Percentiles rank a stretch among this genome's conserved stretches.
Conservation (phyloP, 345 rosid species). For the Tarenaya hassleriana region DNA sequence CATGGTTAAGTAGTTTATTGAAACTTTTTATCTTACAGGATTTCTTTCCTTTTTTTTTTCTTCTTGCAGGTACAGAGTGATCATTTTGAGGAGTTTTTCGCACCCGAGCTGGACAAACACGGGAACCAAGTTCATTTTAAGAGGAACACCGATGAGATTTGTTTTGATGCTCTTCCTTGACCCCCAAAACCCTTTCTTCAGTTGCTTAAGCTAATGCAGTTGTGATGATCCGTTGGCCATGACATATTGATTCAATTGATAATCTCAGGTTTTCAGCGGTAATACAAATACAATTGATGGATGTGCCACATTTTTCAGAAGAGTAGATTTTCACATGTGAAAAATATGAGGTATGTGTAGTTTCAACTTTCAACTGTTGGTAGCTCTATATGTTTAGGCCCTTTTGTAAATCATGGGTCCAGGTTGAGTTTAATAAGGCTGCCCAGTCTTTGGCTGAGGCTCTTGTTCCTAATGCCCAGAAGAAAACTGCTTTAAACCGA, state of each 20-base stretch:
- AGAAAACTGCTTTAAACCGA: slow-evolving; percentile 79
- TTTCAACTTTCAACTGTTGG: slow-evolving; percentile 1
- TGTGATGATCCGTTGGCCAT: slow-evolving; percentile 1
- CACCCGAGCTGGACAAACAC: slow-evolving; percentile 93
- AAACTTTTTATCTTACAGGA: not conserved
- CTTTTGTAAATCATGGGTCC: slow-evolving; percentile 24
- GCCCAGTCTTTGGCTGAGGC: slow-evolving; percentile 97
- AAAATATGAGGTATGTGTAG: slow-evolving; percentile 80
- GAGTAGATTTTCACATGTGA: slow-evolving; percentile 94
- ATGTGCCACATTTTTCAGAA: slow-evolving; percentile 91
- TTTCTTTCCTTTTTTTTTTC: too few relatives aligned
- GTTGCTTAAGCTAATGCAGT: slow-evolving; percentile 10
- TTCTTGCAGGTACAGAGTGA: slow-evolving; percentile 84
- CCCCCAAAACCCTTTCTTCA: not conserved
- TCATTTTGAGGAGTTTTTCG: slow-evolving; percentile 83
- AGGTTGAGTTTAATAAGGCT: slow-evolving; percentile 99
- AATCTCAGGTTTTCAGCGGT: slow-evolving; percentile 62
- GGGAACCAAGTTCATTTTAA: slow-evolving; percentile 86
- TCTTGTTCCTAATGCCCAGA: slow-evolving; percentile 67
- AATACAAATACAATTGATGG: slow-evolving; percentile 65
- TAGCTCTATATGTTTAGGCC: slow-evolving; percentile 4
- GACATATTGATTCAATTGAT: slow-evolving; percentile 7
- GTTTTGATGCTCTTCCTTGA: slow-evolving; percentile 15
- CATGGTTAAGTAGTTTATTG: not conserved
- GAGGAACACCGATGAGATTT: slow-evolving; percentile 88